These are phyloP conservation scores for Kitagawia praeruptora DNA, from an alignment of 129 eudicot genomes.

Conservation along the genomic window DNA sequence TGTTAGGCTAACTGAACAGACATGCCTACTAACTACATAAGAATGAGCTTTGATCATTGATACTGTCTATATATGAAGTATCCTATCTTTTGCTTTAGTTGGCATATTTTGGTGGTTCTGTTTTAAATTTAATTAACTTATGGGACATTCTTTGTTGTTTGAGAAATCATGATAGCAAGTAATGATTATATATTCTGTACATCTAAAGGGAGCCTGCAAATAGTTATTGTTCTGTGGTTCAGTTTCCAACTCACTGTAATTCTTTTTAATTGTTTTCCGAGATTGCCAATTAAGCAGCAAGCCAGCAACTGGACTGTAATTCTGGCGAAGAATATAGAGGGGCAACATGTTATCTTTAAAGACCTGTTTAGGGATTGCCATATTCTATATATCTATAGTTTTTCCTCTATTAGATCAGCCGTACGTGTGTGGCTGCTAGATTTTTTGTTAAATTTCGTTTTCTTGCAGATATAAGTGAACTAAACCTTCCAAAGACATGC, in stretches of 20 bases:
- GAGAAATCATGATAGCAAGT: background rate
- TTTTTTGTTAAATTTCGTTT: too few species aligned
- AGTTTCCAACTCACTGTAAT: background rate
- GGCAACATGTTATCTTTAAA: background rate
- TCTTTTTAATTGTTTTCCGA: background rate
- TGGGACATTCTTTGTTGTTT: background rate
- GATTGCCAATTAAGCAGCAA: background rate
- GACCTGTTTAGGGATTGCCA: background rate
- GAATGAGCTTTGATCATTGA: background rate
- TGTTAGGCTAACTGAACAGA: background rate
- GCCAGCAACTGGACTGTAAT: background rate
- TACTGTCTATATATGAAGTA: background rate
- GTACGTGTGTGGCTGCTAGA: background rate
- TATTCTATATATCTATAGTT: background rate
- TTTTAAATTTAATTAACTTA: background rate
- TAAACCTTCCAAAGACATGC: slow-evolving; percentile 28
- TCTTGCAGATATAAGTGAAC: slow-evolving; percentile 27
- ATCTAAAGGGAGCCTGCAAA: background rate
- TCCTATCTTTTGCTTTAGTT: background rate
- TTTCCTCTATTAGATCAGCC: background rate
- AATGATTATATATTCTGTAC: background rate
- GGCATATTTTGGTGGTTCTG: background rate
- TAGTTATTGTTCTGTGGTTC: background rate
- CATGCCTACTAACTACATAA: background rate
- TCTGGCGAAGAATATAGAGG: background rate